A percentile compares a stretch with the other conserved stretches of the same genome.
Evolutionary conservation across 2,329 filamentous ascomycete genomes (phyloP).

Genomic region (Nigrospora osmanthi): DNA sequence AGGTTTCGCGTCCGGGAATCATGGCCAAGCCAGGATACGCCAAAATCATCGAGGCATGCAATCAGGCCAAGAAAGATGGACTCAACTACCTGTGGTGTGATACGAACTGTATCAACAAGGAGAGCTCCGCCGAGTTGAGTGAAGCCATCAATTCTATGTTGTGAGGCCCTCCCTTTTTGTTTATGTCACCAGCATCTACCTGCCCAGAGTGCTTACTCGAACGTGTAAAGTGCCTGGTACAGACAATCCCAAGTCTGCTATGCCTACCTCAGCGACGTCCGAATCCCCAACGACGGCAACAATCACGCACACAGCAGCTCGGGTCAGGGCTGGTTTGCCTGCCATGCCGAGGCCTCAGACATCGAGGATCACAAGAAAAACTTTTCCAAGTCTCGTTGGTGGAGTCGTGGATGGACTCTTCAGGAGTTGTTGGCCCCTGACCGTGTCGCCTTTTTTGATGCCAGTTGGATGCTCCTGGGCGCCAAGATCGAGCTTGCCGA

Average conservation of each 20-base stretch:
- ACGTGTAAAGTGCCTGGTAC: conserved; percentile 2
- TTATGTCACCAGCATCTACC: no score
- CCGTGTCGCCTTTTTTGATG: conserved; percentile 4
- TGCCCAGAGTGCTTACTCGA: no score
- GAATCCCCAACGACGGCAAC: neutral
- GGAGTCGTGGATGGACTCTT: no score
- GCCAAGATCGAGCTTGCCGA: neutral
- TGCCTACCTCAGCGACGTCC: conserved; percentile 22
- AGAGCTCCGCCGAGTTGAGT: conserved; percentile 22
- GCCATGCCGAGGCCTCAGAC: no score
- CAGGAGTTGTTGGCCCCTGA: no score
- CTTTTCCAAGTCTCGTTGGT: no score
- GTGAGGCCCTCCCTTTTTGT: neutral
- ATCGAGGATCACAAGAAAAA: no score
- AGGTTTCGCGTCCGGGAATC: neutral
- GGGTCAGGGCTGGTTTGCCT: neutral
- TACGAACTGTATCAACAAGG: conserved; percentile 28
- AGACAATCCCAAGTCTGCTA: conserved; percentile 20
- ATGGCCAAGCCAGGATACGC: conserved; percentile 17
- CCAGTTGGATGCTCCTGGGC: conserved; percentile 18
- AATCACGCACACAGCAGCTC: neutral
- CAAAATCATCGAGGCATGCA: conserved; percentile 23
- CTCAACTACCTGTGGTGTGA: conserved; percentile 25
- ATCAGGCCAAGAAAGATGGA: conserved; percentile 15
- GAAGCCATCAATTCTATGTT: conserved; percentile 30